Base-by-base conservation (phyloP, 2,329 filamentous ascomycete genomes). In the Nectriaceae sp. region DNA sequence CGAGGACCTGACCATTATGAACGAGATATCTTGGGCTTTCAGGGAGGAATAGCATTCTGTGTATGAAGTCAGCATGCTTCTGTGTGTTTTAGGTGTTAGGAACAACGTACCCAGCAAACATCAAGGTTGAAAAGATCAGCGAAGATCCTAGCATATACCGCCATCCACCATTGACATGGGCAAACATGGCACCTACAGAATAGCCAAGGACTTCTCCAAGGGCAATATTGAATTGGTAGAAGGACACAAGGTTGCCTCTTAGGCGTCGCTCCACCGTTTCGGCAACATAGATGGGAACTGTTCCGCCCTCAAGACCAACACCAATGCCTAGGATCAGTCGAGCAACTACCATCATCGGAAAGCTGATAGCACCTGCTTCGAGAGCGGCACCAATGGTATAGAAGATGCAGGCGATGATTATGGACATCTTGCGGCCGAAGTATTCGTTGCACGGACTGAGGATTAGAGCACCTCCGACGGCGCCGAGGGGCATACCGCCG, bases 221-320 rank as follows among this genome's bases (percentile, higher is more conserved):
- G 0, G 87, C 87, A 60, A 90, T 90, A 69, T 87, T 89, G 68
- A 89, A 82, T 63, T 90, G 87, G 65, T 89, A 90, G 0, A 89
- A 72, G 0, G 85, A 88, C 2, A 90, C 87, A 42, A 90, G 69
- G 65, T 89, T 89, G 56, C 87, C 87, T 59, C 87, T 81, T 20
- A 88, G 76, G 49, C 75, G 77, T 24, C 82, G 76, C 58, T 87
- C 84, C 37, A 89, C 86, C 0, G 83, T 85, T 67, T 90, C 87
- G 2, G 87, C 85, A 22, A 90, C 86, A 54, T 90, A 90, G 45
- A 89, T 83, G 1, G 85, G 85, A 4, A 89, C 86, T 0, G 86
- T 89, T 64, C 87, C 87, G 42, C 86, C 86, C 63, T 89, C 87
- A 2, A 89, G 75, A 69, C 87, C 87, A 43, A 90, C 84, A 57